Conservation (phyloP, 495 filamentous ascomycete species). For the Penicillium atrosanguineum region DNA sequence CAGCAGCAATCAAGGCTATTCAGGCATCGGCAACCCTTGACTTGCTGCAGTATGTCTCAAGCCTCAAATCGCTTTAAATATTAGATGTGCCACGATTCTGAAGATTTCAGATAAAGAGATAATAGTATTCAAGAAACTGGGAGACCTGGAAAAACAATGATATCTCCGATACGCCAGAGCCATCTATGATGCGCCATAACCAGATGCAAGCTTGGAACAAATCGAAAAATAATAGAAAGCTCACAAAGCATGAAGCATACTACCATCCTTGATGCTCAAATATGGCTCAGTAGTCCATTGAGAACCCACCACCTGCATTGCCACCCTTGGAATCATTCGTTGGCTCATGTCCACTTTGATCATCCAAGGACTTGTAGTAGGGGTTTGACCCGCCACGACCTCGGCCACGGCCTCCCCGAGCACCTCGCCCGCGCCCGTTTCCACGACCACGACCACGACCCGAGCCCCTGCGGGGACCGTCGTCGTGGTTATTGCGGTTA, state of each 20-base stretch:
- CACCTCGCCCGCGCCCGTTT: slow-evolving; percentile 43
- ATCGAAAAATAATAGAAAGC: neutral
- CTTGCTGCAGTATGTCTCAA: slow-evolving; percentile 25
- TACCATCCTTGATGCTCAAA: neutral
- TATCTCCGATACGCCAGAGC: neutral
- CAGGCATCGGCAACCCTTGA: slow-evolving; percentile 19
- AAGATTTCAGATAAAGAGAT: neutral
- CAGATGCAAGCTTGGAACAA: neutral
- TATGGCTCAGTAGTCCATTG: slow-evolving; percentile 41
- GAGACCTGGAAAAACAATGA: neutral
- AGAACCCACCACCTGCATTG: slow-evolving; percentile 20
- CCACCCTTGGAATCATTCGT: slow-evolving; percentile 32
- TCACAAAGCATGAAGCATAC: neutral
- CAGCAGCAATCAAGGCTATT: slow-evolving; percentile 27
- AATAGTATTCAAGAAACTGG: neutral
- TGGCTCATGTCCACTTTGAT: slow-evolving; percentile 34
- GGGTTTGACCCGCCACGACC: slow-evolving; percentile 37
- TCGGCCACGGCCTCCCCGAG: slow-evolving; percentile 41
- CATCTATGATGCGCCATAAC: neutral
- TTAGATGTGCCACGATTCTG: neutral
- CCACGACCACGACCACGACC: slow-evolving; percentile 50
- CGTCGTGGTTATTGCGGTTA: slow-evolving; percentile 24
- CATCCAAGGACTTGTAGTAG: slow-evolving; percentile 41
- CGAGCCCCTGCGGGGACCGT: slow-evolving; percentile 37
- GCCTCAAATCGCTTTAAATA: neutral